Conservation (phyloP, 139 green algal species). For the Zygnema circumcarinatum region DNA sequence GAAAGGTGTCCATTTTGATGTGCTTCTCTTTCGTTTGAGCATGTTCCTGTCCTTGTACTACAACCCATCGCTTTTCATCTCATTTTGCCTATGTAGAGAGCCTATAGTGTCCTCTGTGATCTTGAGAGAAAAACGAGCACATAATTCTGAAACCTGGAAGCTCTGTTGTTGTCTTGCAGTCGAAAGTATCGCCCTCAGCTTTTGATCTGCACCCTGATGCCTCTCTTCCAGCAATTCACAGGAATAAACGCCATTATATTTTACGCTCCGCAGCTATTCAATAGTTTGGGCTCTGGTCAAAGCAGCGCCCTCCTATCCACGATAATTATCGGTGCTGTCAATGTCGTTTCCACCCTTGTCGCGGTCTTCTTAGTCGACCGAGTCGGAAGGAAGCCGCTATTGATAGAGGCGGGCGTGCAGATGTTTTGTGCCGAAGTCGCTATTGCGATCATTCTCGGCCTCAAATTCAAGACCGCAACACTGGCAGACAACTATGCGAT, state of each 20-base stretch:
- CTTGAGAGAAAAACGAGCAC: neutral
- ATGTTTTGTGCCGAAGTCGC: conserved; percentile 65
- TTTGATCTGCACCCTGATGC: conserved; percentile 62
- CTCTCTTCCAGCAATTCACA: conserved; percentile 74
- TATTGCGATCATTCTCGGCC: conserved; percentile 47
- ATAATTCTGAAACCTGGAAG: conserved; percentile 36
- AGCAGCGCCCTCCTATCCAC: conserved; percentile 65
- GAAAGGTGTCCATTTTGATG: no score
- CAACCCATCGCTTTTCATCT: neutral
- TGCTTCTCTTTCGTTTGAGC: no score
- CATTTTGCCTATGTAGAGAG: neutral
- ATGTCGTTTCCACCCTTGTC: conserved; percentile 69
- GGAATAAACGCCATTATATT: conserved; percentile 75
- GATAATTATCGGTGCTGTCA: conserved; percentile 69
- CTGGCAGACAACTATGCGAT: conserved; percentile 39
- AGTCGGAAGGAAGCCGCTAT: conserved; percentile 64
- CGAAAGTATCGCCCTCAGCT: conserved; percentile 68
- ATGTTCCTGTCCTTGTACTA: no score
- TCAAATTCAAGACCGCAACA: conserved; percentile 35
- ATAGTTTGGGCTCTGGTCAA: conserved; percentile 60
- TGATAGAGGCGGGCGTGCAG: conserved; percentile 72
- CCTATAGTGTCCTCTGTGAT: neutral
- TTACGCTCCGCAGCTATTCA: conserved; percentile 69
- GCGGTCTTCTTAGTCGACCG: conserved; percentile 70
- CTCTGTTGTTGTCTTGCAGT: conserved; percentile 59